Percentiles rank a stretch among this genome's conserved stretches.
These are phyloP conservation scores for Bipolaris zeicola DNA, from an alignment of 2,329 filamentous ascomycete genomes.

Conservation along the genomic window DNA sequence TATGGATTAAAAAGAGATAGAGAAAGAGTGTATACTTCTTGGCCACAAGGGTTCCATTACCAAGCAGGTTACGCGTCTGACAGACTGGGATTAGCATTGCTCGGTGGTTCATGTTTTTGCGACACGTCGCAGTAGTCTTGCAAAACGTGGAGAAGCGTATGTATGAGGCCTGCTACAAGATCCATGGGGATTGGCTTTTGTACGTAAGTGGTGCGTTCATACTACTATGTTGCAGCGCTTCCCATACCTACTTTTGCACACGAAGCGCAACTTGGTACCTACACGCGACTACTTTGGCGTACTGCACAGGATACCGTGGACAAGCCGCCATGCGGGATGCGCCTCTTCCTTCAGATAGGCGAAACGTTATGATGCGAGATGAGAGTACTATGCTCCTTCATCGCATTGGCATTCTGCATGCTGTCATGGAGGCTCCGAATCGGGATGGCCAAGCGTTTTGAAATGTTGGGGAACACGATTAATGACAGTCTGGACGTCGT, in stretches of 20 bases:
- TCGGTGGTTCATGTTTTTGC: slow-evolving; percentile 8
- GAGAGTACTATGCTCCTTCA: not conserved
- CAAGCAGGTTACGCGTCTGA: slow-evolving; percentile 12
- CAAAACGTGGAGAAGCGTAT: slow-evolving; percentile 1
- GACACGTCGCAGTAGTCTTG: slow-evolving; percentile 14
- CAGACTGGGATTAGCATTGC: slow-evolving; percentile 10
- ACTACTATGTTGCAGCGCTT: not conserved
- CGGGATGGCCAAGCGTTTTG: not conserved
- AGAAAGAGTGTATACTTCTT: slow-evolving; percentile 1
- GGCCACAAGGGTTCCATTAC: slow-evolving; percentile 5
- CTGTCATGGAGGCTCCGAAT: not conserved
- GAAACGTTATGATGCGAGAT: not conserved
- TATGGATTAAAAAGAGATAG: not conserved
- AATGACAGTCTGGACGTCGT: not conserved
- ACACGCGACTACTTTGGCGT: not conserved
- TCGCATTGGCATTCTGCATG: not conserved
- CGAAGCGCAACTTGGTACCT: not conserved
- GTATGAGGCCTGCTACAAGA: not conserved
- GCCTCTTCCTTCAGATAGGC: not conserved
- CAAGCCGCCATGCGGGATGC: not conserved
- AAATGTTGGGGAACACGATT: not conserved
- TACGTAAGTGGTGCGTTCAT: not conserved
- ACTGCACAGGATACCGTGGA: not conserved
- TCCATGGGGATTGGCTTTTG: not conserved
- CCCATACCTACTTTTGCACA: not conserved